phyloP scores from a whole-genome alignment of 805 yeast genomes.

The Metschnikowia vanudenii region DNA sequence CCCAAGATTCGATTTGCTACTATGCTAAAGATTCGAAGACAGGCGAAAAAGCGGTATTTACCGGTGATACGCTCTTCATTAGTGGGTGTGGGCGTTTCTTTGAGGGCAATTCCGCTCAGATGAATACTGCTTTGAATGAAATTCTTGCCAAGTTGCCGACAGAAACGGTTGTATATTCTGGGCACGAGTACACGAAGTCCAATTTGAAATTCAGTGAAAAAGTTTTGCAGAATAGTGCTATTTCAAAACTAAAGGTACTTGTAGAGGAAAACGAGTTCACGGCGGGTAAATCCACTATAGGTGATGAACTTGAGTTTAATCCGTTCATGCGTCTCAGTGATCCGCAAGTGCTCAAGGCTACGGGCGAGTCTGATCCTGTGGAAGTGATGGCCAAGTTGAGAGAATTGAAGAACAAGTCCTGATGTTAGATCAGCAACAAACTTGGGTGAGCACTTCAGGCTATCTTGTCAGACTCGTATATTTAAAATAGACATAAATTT shows the following conservation, averaged over 20 bases:
- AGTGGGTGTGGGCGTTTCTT: conserved; percentile 97
- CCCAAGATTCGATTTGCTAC: conserved; percentile 94
- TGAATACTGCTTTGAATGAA: conserved; percentile 67
- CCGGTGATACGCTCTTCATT: conserved; percentile 93
- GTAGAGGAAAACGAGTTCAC: conserved; percentile 60
- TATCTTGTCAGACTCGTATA: not conserved
- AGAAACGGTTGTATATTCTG: conserved; percentile 80
- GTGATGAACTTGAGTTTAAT: conserved; percentile 77
- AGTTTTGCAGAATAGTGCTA: conserved; percentile 53
- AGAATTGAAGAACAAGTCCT: conserved; percentile 63
- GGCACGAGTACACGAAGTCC: conserved; percentile 90
- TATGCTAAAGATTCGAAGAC: conserved; percentile 64
- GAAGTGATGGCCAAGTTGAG: conserved; percentile 74
- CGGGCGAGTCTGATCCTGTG: conserved; percentile 49
- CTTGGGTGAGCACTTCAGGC: not conserved
- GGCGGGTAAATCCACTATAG: conserved; percentile 83
- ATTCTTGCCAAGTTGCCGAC: conserved; percentile 60
- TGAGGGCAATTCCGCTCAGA: conserved; percentile 82
- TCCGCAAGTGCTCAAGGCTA: conserved; percentile 54
- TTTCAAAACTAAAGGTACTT: conserved; percentile 53
- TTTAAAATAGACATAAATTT: not conserved
- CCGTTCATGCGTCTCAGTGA: conserved; percentile 86
- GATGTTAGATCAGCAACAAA: not conserved
- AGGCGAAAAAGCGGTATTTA: conserved; percentile 72
- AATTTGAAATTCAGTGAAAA: conserved; percentile 77